Conservation (phyloP, 1,284 basidiomycete genomes). For the Puccinia hordei region DNA sequence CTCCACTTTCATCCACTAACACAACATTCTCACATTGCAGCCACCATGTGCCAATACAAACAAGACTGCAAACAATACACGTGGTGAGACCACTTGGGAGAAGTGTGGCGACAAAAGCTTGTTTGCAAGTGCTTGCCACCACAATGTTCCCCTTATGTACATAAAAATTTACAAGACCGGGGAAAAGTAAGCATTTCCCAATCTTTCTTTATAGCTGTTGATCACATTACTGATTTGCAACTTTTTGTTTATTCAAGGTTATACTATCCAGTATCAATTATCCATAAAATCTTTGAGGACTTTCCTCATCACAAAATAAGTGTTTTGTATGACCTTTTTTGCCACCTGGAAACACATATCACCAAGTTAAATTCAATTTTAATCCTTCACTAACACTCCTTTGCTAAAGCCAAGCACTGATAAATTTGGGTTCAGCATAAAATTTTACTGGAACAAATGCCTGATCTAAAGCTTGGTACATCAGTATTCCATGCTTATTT, state of each 20-base stretch:
- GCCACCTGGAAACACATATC: slow-evolving; percentile 23
- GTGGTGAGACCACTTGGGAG: not conserved
- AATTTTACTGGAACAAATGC: not conserved
- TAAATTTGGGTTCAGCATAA: not conserved
- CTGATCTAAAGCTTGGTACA: not conserved
- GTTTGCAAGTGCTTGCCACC: not conserved
- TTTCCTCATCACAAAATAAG: not conserved
- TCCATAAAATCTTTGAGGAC: not conserved
- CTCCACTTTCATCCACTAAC: too few relatives aligned
- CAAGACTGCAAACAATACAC: not conserved
- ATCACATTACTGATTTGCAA: too few relatives aligned
- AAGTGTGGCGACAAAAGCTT: not conserved
- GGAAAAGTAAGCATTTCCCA: not conserved
- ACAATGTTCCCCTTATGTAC: not conserved
- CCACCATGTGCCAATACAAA: not conserved
- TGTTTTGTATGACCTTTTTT: slow-evolving; percentile 19
- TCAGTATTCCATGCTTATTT: slow-evolving; percentile 22
- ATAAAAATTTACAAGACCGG: not conserved
- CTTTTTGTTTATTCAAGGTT: not conserved
- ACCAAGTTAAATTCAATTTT: not conserved
- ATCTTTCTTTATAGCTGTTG: not conserved
- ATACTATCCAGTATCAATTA: slow-evolving; percentile 9
- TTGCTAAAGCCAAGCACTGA: too few relatives aligned
- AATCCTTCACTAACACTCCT: not conserved
- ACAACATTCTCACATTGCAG: too few relatives aligned